These are phyloP conservation scores for Pistacia atlantica DNA, from an alignment of 345 rosid genomes.

Conservation along the genomic window DNA sequence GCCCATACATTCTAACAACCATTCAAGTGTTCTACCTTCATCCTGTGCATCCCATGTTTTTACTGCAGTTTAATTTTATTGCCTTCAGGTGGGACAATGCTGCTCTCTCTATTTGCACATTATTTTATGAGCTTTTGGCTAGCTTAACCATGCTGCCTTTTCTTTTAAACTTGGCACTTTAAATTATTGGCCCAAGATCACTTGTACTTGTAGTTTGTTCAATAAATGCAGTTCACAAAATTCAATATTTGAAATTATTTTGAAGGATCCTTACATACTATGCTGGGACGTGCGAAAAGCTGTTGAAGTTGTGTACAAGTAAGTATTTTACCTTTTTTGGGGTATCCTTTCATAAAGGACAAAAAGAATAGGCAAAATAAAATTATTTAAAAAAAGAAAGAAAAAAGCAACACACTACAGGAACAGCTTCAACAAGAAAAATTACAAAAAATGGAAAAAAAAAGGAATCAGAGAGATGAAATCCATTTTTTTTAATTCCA, in stretches of 20 bases:
- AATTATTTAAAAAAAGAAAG: background rate
- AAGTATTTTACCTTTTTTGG: slow-evolving; percentile 31
- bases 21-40: background rate
- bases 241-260: slow-evolving; percentile 10
- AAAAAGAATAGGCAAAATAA: background rate
- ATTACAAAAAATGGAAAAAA: background rate
- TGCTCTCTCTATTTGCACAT: background rate
- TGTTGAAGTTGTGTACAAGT: slow-evolving; percentile 90
- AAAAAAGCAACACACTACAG: background rate
- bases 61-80: background rate
- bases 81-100: background rate
- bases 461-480: background rate
- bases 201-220: background rate
- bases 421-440: background rate
- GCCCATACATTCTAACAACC: background rate
- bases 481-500: background rate
- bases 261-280: slow-evolving; percentile 88
- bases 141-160: background rate
- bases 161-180: slow-evolving; percentile 4
- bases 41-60: background rate
- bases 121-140: background rate
- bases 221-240: slow-evolving; percentile 4
- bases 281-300: slow-evolving; percentile 95
- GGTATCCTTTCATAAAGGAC: background rate
- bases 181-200: background rate